Conservation (phyloP, 179 eudicot genomes). For the Actinidia polygama region DNA sequence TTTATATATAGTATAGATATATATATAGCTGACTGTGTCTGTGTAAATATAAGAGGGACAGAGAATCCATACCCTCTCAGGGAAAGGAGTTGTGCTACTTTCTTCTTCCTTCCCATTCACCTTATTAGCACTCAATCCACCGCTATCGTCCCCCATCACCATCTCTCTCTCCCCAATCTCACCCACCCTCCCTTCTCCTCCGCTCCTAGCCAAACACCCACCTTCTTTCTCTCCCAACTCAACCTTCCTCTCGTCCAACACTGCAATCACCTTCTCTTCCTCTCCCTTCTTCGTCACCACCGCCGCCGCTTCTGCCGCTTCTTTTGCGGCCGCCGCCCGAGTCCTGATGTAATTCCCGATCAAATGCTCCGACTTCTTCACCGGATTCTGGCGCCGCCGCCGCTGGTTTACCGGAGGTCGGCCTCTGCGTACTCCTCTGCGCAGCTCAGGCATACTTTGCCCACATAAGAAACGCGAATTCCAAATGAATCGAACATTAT, state of each 20-base stretch:
- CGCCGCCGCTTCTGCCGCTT: constrained; percentile 8
- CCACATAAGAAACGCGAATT: constrained; percentile 46
- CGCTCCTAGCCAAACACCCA: constrained; percentile 16
- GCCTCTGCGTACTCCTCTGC: constrained; percentile 41
- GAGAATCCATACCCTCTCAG: constrained; percentile 56
- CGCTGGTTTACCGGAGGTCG: constrained; percentile 33
- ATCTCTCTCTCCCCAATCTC: constrained; percentile 27
- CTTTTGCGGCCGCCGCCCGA: constrained; percentile 60
- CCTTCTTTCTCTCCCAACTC: constrained; percentile 24
- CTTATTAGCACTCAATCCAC: constrained; percentile 86
- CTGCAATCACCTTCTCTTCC: constrained; percentile 27
- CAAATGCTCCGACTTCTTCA: constrained; percentile 30
- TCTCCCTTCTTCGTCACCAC: constrained; percentile 20
- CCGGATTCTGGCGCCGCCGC: neutral
- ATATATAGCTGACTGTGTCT: neutral
- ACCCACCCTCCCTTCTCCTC: constrained; percentile 5
- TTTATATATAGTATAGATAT: too few species aligned
- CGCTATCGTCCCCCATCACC: constrained; percentile 88
- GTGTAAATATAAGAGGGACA: neutral
- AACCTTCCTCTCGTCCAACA: neutral
- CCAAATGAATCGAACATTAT: constrained; percentile 37
- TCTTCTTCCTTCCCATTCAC: constrained; percentile 67
- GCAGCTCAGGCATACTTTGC: constrained; percentile 69
- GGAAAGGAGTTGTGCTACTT: constrained; percentile 62
- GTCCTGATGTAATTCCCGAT: constrained; percentile 59